Conservation (phyloP, 1,284 basidiomycete species). For the Ceratobasidium sp. region DNA sequence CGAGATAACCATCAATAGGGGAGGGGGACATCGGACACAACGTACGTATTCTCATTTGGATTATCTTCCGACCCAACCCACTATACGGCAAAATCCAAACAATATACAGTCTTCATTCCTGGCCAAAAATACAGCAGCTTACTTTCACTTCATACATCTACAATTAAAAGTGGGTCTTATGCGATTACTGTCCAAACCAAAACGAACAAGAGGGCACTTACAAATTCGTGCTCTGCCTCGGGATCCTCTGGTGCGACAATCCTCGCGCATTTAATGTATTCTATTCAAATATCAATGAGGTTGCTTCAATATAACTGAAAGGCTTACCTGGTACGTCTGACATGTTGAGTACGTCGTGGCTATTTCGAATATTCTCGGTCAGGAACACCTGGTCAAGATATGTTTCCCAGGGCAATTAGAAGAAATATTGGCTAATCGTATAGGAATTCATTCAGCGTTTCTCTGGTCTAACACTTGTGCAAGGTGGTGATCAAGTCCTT, state of each 20-base stretch:
- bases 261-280: constrained; percentile 39
- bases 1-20: neutral
- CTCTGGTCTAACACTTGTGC: no score
- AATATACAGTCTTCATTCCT: no score
- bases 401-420: no score
- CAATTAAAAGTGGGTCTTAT: neutral
- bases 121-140: neutral
- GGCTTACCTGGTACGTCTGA: constrained; percentile 15
- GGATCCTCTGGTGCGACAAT: constrained; percentile 20
- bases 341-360: neutral
- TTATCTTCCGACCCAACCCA: constrained; percentile 32
- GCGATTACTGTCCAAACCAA: neutral
- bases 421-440: no score
- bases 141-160: constrained; percentile 42
- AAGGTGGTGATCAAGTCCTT: no score
- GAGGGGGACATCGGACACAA: neutral
- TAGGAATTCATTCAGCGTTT: no score
- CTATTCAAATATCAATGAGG: neutral
- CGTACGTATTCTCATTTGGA: constrained; percentile 25
- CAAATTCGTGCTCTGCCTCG: constrained; percentile 23
- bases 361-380: neutral
- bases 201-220: neutral
- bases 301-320: neutral
- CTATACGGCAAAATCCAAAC: neutral
- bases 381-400: no score